Base-by-base conservation (phyloP, 139 green algal species). In the Mesotaenium endlicherianum region DNA sequence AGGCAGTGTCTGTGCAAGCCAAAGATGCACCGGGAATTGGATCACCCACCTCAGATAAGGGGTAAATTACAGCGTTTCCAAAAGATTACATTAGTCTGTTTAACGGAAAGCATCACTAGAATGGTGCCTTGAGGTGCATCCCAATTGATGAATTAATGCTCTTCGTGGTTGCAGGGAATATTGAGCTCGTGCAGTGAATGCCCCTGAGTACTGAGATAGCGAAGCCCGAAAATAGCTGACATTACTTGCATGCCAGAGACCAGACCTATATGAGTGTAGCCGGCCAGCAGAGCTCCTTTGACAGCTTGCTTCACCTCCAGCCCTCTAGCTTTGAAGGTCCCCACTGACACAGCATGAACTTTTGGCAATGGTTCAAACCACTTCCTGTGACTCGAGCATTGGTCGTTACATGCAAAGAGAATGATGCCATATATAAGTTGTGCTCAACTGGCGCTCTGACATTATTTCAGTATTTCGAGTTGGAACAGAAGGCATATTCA, bases 1-100 rank as follows among this genome's bases (percentile, higher is more conserved):
- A 87, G 14, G 81, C 81, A 0, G 81, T 87, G 75, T 87, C 81
- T 76, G 67, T n/a, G 11, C 55, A 81, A 40, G 4, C 43, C 16
- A 16, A 38, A 81, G 11, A 71, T 16, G 36, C 31, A 70, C 30
- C n/a, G n/a, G n/a, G 43, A 59, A 43, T 78, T 38, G 17, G 5
- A 78, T 78, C 17, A 70, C 6, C 43, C 14, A 14, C 16, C 17
- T 41, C 5, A 78, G 31, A 78, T 75, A 42, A 39, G 34, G 14
- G 64, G 16, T 30, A 11, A 75, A 75, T 11, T 16, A 75, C 34
- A 11, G 16, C 64, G 14, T 11, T 11, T 26, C 34, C 36, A 75
- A 69, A 57, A 60, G 11, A 69, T 8, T 79, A 60, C 5, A 67
- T 16, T 58, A 16, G 5, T 57, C 64, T 34, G 20, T 69, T 8